Evolutionary conservation across 345 rosid genomes (phyloP).

Genomic region (Garcia nutans): DNA sequence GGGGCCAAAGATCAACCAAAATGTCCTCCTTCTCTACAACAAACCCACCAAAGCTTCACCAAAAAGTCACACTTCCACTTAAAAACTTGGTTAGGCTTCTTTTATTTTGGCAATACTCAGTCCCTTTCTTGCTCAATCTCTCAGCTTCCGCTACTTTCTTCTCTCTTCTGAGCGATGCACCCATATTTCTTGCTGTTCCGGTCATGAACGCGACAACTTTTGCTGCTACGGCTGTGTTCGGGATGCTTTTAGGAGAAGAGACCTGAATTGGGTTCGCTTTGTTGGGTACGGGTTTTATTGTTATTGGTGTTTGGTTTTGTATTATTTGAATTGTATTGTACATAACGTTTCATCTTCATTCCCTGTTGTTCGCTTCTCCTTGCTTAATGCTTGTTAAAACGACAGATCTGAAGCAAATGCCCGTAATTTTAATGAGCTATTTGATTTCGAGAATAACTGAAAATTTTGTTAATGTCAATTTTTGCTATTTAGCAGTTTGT

Average conservation of each 20-base stretch:
- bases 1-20: slow-evolving; percentile 45
- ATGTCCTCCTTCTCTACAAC: slow-evolving; percentile 27
- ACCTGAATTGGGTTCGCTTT: slow-evolving; percentile 55
- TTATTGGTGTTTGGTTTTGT: slow-evolving; percentile 82
- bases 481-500: not conserved
- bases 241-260: slow-evolving; percentile 70
- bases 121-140: slow-evolving; percentile 79
- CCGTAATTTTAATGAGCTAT: not conserved
- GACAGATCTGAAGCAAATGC: not conserved
- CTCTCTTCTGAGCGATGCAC: slow-evolving; percentile 62
- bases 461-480: not conserved
- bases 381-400: slow-evolving; percentile 5
- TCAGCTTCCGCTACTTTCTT: slow-evolving; percentile 92
- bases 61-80: slow-evolving; percentile 40
- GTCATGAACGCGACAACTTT: slow-evolving; percentile 91
- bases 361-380: not conserved
- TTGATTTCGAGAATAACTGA: not conserved
- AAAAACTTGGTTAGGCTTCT: slow-evolving; percentile 56
- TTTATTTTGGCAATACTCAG: slow-evolving; percentile 83
- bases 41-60: slow-evolving; percentile 29
- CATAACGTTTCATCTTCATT: not conserved
- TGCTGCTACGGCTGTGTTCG: slow-evolving; percentile 82
- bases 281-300: slow-evolving; percentile 62
- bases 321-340: slow-evolving; percentile 26
- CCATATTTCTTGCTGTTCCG: slow-evolving; percentile 85